Conservation (phyloP, 2,329 filamentous ascomycete species). For the Intubia oerlemansii region DNA sequence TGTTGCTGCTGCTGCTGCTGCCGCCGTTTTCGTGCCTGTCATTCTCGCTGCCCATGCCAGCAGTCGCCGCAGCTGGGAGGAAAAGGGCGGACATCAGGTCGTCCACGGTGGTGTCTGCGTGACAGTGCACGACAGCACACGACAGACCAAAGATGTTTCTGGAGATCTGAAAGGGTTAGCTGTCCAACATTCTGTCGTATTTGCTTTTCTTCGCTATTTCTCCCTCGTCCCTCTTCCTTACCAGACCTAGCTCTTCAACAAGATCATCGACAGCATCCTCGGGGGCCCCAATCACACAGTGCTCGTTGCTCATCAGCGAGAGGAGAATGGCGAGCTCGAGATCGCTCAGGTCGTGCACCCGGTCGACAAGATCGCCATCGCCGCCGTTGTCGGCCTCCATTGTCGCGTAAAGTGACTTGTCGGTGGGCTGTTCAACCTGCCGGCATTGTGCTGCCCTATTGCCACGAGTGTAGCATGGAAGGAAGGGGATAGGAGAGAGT, state of each 20-base stretch:
- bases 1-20: slow-evolving; percentile 7
- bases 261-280: slow-evolving; percentile 40
- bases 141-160: slow-evolving; percentile 51
- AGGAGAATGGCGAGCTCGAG: slow-evolving; percentile 72
- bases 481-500: too few relatives aligned
- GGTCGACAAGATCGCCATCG: slow-evolving; percentile 30
- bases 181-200: too few relatives aligned
- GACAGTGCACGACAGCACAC: slow-evolving; percentile 51
- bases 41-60: too few relatives aligned
- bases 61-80: slow-evolving; percentile 13
- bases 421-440: too few relatives aligned
- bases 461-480: too few relatives aligned
- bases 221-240: too few relatives aligned
- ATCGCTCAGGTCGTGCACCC: slow-evolving; percentile 63
- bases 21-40: too few relatives aligned
- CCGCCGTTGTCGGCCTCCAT: slow-evolving; percentile 17
- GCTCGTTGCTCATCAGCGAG: slow-evolving; percentile 60
- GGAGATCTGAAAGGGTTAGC: too few relatives aligned
- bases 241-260: slow-evolving; percentile 57
- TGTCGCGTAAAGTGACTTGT: too few relatives aligned
- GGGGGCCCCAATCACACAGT: slow-evolving; percentile 70
- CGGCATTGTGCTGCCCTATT: too few relatives aligned
- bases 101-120: slow-evolving; percentile 51
- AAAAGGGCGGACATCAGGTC: slow-evolving; percentile 59
- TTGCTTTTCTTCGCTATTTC: too few relatives aligned